Percentiles rank a stretch among this genome's conserved stretches.
Conservation (phyloP, 106 monocot genomes). For the Phalaenopsis aphrodite region DNA sequence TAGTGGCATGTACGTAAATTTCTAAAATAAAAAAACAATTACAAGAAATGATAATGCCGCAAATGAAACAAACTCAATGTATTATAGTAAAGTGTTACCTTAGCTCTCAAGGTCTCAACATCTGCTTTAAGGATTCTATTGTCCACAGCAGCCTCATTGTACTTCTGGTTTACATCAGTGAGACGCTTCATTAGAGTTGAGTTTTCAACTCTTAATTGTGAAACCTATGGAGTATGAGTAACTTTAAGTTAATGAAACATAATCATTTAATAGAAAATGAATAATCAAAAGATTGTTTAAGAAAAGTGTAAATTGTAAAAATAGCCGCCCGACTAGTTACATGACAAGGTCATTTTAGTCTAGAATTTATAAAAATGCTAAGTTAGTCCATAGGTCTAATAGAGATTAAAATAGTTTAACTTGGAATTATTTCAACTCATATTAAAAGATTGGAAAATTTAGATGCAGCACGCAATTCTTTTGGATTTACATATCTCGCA, state of each 20-base stretch:
- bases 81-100: constrained; percentile 23
- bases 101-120: constrained; percentile 71
- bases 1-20: no score
- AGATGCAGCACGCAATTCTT: no score
- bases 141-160: constrained; percentile 65
- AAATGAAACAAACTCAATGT: background rate
- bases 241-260: background rate
- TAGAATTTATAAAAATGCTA: no score
- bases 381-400: no score
- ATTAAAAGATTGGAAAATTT: no score
- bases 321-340: no score
- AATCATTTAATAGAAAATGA: background rate
- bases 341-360: no score
- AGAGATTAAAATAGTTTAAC: no score
- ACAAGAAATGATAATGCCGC: background rate
- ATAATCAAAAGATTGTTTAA: background rate
- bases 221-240: constrained; percentile 36
- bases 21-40: background rate
- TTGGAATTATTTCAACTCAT: no score
- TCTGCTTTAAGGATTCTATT: constrained; percentile 74
- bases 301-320: no score
- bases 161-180: constrained; percentile 73
- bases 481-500: no score
- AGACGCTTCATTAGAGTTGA: constrained; percentile 71
- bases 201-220: constrained; percentile 77